phyloP scores from a whole-genome alignment of 768 basidiomycete species.

The Phlegmacium glaucopus region DNA sequence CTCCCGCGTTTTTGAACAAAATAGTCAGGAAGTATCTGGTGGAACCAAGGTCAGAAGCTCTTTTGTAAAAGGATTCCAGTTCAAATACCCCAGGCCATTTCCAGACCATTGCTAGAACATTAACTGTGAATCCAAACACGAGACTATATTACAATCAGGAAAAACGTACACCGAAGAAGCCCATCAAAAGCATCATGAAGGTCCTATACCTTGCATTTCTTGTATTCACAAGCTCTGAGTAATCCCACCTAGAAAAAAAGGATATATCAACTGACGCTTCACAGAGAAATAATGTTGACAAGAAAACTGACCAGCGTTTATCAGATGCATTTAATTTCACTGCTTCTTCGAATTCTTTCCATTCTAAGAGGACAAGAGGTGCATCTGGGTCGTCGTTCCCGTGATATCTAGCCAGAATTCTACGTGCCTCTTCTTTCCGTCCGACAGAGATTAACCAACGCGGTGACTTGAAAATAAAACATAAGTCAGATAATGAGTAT shows the following conservation, averaged over 20 bases:
- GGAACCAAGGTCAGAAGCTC: not conserved
- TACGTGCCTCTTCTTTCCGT: slow-evolving; percentile 43
- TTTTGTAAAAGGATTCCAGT: not conserved
- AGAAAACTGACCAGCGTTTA: slow-evolving; percentile 46
- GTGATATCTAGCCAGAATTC: slow-evolving; percentile 50
- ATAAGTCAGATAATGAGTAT: not conserved
- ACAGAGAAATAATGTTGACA: not conserved
- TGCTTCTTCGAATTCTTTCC: slow-evolving; percentile 48
- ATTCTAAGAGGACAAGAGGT: slow-evolving; percentile 50
- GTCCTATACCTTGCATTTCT: slow-evolving; percentile 43
- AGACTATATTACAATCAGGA: not conserved
- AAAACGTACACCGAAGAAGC: slow-evolving; percentile 43
- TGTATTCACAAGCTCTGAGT: slow-evolving; percentile 46
- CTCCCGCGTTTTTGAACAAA: slow-evolving; percentile 36
- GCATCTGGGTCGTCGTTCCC: slow-evolving; percentile 47
- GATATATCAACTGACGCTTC: not conserved
- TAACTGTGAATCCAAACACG: not conserved
- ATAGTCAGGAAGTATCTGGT: slow-evolving; percentile 41
- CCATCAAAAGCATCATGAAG: slow-evolving; percentile 49
- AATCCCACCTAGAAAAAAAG: slow-evolving; percentile 42
- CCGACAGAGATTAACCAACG: slow-evolving; percentile 52
- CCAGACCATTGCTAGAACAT: slow-evolving; percentile 48
- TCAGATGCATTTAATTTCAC: slow-evolving; percentile 49
- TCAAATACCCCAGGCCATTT: slow-evolving; percentile 44
- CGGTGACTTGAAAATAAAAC: slow-evolving; percentile 35